phyloP scores from a whole-genome alignment of 2,329 filamentous ascomycete genomes.

The Ustulina deusta region DNA sequence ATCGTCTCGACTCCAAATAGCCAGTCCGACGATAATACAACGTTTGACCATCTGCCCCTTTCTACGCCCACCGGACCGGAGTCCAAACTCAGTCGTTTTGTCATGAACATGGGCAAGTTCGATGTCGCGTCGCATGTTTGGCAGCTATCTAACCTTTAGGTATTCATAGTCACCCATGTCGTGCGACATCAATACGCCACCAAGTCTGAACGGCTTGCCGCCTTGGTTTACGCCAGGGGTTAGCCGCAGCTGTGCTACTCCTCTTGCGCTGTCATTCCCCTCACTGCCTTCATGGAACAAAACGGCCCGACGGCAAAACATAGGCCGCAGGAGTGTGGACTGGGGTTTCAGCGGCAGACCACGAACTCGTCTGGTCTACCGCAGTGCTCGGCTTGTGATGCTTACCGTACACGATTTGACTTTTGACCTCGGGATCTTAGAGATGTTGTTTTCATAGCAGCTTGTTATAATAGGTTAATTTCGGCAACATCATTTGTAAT shows the following conservation, averaged over 20 bases:
- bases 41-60: background rate
- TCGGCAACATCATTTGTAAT: background rate
- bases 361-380: background rate
- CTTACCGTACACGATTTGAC: background rate
- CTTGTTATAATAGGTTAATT: background rate
- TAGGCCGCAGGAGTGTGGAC: background rate
- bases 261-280: background rate
- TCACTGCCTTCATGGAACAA: background rate
- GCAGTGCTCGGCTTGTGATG: background rate
- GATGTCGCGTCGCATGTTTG: background rate
- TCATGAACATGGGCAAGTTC: background rate
- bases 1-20: background rate
- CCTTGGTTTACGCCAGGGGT: background rate
- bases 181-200: background rate
- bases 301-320: background rate
- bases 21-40: background rate
- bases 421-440: background rate
- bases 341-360: background rate
- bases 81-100: background rate
- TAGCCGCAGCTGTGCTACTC: background rate
- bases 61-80: background rate
- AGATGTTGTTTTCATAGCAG: background rate
- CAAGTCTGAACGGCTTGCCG: background rate
- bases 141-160: too few relatives aligned
- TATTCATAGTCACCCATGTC: background rate